A percentile compares a stretch with the other conserved stretches of the same genome.
phyloP scores from a whole-genome alignment of 805 yeast species.

The Monosporozyma siamensis region DNA sequence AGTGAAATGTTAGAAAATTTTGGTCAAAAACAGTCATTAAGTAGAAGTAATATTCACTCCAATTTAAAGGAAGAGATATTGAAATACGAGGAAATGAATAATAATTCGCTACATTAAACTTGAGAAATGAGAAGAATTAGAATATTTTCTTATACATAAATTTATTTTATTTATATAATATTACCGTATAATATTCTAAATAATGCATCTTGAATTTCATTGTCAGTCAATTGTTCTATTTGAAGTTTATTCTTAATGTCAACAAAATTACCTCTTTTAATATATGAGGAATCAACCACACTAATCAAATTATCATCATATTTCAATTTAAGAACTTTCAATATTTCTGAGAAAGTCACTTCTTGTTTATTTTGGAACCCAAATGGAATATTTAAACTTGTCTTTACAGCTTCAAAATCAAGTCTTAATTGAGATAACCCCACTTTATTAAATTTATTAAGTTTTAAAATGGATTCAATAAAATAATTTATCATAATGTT shows the following conservation, averaged over 20 bases:
- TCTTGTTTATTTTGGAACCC: slow-evolving; percentile 14
- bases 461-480: slow-evolving; percentile 30
- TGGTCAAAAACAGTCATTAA: slow-evolving; percentile 21
- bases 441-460: slow-evolving; percentile 28
- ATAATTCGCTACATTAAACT: slow-evolving; percentile 6
- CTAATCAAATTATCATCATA: slow-evolving; percentile 15
- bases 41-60: neutral
- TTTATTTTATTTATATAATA: slow-evolving; percentile 11
- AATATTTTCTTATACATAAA: neutral
- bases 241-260: slow-evolving; percentile 17
- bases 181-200: slow-evolving; percentile 27
- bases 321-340: slow-evolving; percentile 25
- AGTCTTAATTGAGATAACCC: slow-evolving; percentile 29
- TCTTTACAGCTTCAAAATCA: slow-evolving; percentile 28
- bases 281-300: slow-evolving; percentile 18
- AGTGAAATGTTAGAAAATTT: slow-evolving; percentile 48
- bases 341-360: slow-evolving; percentile 15
- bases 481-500: slow-evolving; percentile 26
- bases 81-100: slow-evolving; percentile 6
- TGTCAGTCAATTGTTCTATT: slow-evolving; percentile 21
- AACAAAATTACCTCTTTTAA: slow-evolving; percentile 25
- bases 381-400: slow-evolving; percentile 18
- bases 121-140: too few relatives aligned
- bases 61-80: slow-evolving; percentile 8
- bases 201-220: slow-evolving; percentile 32